These are phyloP conservation scores for Hypocrella siamensis DNA, from an alignment of 2,329 filamentous ascomycete species.

Conservation along the genomic window DNA sequence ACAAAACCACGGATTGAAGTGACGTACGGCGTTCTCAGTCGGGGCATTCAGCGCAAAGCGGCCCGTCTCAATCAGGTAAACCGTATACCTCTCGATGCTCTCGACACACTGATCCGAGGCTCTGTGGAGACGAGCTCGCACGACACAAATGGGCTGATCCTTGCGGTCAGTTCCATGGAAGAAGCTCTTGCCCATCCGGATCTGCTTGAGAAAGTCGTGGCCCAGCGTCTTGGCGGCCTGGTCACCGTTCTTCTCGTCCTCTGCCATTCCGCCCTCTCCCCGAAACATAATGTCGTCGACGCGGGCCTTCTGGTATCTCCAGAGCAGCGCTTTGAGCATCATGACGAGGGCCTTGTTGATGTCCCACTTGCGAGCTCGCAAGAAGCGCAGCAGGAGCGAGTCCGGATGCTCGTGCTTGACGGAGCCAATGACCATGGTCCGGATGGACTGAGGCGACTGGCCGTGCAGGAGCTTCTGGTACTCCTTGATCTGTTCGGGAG, in stretches of 20 bases:
- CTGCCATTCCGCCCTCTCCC: slow-evolving; percentile 16
- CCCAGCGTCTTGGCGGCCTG: slow-evolving; percentile 2
- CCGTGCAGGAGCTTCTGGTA: slow-evolving; percentile 71
- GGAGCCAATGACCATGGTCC: slow-evolving; percentile 7
- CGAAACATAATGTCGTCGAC: slow-evolving; percentile 16
- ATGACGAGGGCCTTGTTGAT: slow-evolving; percentile 21
- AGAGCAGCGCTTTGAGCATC: slow-evolving; percentile 20
- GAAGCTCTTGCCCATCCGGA: slow-evolving; percentile 21
- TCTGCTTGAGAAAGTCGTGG: slow-evolving; percentile 17
- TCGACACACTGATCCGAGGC: slow-evolving; percentile 15
- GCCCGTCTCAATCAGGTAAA: slow-evolving; percentile 22
- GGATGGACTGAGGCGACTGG: slow-evolving; percentile 20
- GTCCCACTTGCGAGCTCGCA: slow-evolving; percentile 24
- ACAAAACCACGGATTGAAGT: neutral
- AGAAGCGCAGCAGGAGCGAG: slow-evolving; percentile 21
- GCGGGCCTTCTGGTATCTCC: slow-evolving; percentile 16
- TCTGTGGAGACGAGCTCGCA: slow-evolving; percentile 17
- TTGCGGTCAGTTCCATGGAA: slow-evolving; percentile 20
- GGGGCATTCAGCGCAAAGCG: slow-evolving; percentile 5
- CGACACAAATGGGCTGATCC: slow-evolving; percentile 19
- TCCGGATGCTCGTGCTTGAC: slow-evolving; percentile 19
- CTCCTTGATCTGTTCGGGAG: slow-evolving; percentile 35
- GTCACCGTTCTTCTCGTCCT: slow-evolving; percentile 12
- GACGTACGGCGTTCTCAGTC: slow-evolving; percentile 24
- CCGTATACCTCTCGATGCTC: slow-evolving; percentile 19